Evolutionary conservation across 208 protist species (phyloP).

Genomic region (Balamuthia mandrillaris): DNA sequence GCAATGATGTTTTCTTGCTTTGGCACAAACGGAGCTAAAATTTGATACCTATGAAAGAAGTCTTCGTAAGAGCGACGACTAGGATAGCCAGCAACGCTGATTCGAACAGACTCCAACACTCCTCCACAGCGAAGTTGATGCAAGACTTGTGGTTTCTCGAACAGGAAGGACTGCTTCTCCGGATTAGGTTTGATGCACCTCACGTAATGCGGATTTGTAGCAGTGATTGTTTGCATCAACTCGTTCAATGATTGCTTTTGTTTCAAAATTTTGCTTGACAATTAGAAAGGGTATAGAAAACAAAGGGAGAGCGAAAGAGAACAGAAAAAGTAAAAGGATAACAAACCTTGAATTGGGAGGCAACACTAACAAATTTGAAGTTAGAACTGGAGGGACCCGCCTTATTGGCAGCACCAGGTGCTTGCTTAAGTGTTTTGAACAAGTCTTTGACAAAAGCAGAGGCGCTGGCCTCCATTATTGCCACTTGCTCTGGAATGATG

Average conservation of each 20-base stretch:
- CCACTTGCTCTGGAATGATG: slow-evolving; percentile 53
- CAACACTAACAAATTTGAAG: background rate
- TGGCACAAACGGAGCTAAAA: background rate
- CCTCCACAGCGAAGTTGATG: slow-evolving; percentile 57
- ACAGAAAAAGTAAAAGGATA: too few species aligned
- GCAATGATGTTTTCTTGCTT: background rate
- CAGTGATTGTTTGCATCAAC: slow-evolving; percentile 64
- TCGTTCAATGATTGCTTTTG: slow-evolving; percentile 54
- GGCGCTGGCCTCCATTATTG: background rate
- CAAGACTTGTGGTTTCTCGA: slow-evolving; percentile 45
- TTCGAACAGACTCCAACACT: slow-evolving; percentile 54
- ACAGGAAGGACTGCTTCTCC: slow-evolving; percentile 53
- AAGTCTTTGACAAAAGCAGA: background rate
- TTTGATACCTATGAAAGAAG: slow-evolving; percentile 15
- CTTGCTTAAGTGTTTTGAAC: background rate
- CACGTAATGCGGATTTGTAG: slow-evolving; percentile 72
- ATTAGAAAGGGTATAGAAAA: too few species aligned
- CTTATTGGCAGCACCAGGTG: background rate
- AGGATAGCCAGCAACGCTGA: slow-evolving; percentile 55
- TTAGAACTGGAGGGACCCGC: too few species aligned
- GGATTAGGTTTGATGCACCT: slow-evolving; percentile 80
- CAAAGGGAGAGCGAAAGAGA: too few species aligned
- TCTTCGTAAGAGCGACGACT: slow-evolving; percentile 20
- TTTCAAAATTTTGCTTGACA: too few species aligned
- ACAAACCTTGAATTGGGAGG: slow-evolving; percentile 37